Evolutionary conservation across 352 stramenopile genomes (phyloP), one percentile per base, ranked within the genome.

Genomic region (Phytophthora sp.): DNA sequence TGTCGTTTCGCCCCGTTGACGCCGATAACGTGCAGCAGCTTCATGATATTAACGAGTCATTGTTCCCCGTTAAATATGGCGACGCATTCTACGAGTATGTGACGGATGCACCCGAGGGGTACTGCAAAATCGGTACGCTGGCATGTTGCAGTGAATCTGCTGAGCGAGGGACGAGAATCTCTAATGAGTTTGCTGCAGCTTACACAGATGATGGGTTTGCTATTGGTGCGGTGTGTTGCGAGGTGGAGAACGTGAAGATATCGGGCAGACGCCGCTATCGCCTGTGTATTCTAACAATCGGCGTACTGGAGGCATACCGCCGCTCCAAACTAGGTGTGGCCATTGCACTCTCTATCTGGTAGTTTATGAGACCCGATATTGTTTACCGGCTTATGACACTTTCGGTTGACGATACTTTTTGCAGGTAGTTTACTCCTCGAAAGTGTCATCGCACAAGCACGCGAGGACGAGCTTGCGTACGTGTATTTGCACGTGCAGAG

Each of bases 401-500:
- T 8, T 53, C n/a, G 11, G 29, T 49, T 50, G 2, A 63, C 23
- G 9, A 21, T 38, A 29, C 18, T n/a, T 31, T 39, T 35, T 42
- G 16, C 97, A 87, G 82, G 82, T 24, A 79, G 61, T 24, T 45
- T 66, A 31, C 62, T 90, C 21, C 64, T 90, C 2, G 50, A 82
- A 29, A 80, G 71, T 27, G 68, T 88, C 18, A 66, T 89, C 23
- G 24, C 49, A 3, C 66, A 84, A 31, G 77, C 76, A 9, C 24
- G 46, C 11, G 52, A 65, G 20, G 69, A 83, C 44, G 46, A 60
- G n/a, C 68, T 89, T n/a, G 67, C 73, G 26, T 76, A 89, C 44
- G 78, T 92, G 38, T 92, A 91, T 69, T 70, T 98, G 36, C 93
- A 98, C 72, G 94, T 98, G 8, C 95, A 98, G 76, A 97, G 90